Conservation (phyloP, 257 asterid genomes). For the Ocimum tenuiflorum region DNA sequence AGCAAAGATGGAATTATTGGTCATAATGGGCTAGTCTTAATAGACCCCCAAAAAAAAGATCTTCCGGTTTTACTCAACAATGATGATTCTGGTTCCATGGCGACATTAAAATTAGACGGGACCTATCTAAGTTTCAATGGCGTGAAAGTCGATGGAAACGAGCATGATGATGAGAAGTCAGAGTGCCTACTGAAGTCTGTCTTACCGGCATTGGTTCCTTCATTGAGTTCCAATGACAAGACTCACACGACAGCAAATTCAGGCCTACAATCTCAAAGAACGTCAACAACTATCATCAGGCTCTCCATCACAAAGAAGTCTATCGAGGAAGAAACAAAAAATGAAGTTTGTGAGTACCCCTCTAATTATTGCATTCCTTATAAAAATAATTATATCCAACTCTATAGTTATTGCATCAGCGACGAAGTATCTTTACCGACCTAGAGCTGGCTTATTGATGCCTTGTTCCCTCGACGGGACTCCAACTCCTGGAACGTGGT, state of each 20-base stretch:
- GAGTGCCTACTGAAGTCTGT: slow-evolving; percentile 52
- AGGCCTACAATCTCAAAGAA: slow-evolving; percentile 42
- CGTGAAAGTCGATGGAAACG: slow-evolving; percentile 36
- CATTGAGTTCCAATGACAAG: slow-evolving; percentile 68
- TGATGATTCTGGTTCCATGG: slow-evolving; percentile 38
- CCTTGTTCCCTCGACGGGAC: slow-evolving; percentile 57
- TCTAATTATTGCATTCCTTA: not conserved
- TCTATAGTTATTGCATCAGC: slow-evolving; percentile 29
- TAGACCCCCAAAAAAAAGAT: slow-evolving; percentile 39
- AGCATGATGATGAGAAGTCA: slow-evolving; percentile 36
- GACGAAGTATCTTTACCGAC: slow-evolving; percentile 53
- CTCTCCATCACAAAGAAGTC: slow-evolving; percentile 68
- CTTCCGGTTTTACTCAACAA: slow-evolving; percentile 23
- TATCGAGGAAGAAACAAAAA: slow-evolving; percentile 39
- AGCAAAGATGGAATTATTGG: slow-evolving; percentile 41
- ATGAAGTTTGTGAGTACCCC: slow-evolving; percentile 43
- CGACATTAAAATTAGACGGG: slow-evolving; percentile 40
- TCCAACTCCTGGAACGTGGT: slow-evolving; percentile 63
- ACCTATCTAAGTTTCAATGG: slow-evolving; percentile 48
- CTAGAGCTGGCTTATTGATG: slow-evolving; percentile 62
- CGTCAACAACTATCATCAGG: slow-evolving; percentile 68
- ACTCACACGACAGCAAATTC: slow-evolving; percentile 29
- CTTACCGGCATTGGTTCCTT: slow-evolving; percentile 58
- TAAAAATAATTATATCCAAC: not conserved
- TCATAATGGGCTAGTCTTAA: slow-evolving; percentile 31